phyloP scores from a whole-genome alignment of 345 rosid species.

The Psidium friedrichsthalianum region DNA sequence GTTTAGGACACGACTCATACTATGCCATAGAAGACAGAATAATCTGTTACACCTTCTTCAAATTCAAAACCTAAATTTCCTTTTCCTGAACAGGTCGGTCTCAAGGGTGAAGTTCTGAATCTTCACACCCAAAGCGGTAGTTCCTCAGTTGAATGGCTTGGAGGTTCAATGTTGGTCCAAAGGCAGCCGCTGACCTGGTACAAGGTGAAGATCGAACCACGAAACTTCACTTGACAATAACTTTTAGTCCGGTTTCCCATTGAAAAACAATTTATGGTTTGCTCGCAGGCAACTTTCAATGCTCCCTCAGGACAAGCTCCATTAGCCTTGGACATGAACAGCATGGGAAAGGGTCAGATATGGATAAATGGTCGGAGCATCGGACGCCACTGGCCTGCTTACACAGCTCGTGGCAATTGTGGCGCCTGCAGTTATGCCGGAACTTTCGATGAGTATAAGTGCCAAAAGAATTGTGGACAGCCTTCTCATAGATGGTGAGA shows the following conservation, averaged over 20 bases:
- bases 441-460: constrained; percentile 32
- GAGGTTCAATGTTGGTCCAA: constrained; percentile 43
- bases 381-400: constrained; percentile 77
- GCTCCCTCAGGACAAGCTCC: constrained; percentile 62
- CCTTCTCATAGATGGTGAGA: constrained; percentile 74
- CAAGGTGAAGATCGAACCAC: constrained; percentile 32
- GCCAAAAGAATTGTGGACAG: constrained; percentile 52
- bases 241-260: background rate
- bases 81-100: constrained; percentile 40
- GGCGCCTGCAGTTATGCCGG: constrained; percentile 67
- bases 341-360: constrained; percentile 74
- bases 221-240: background rate
- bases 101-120: constrained; percentile 58
- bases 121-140: constrained; percentile 55
- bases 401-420: constrained; percentile 59
- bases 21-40: background rate
- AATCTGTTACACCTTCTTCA: background rate
- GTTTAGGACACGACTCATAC: background rate
- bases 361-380: constrained; percentile 84
- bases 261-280: background rate
- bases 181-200: constrained; percentile 81
- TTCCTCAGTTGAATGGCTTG: constrained; percentile 66
- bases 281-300: constrained; percentile 47
- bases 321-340: constrained; percentile 73
- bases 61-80: background rate